These are phyloP conservation scores for Punctularia strigosozonata DNA, from an alignment of 768 basidiomycete species.

Conservation along the genomic window DNA sequence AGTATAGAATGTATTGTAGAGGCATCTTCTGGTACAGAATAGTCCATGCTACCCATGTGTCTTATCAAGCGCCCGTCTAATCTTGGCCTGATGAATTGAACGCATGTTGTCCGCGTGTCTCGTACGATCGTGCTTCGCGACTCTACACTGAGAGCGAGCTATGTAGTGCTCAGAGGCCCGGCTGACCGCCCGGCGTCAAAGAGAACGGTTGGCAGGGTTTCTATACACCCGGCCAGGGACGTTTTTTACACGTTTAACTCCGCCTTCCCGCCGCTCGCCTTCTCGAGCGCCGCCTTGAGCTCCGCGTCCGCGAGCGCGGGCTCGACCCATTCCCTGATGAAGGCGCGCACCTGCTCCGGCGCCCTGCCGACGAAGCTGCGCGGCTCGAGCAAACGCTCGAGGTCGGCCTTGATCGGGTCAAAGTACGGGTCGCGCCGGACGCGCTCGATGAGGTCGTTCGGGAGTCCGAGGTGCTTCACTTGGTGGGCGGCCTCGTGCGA, in stretches of 20 bases:
- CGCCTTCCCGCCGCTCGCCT: constrained; percentile 42
- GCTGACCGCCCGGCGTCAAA: too few relatives aligned
- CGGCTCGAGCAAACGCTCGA: constrained; percentile 76
- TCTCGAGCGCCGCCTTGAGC: constrained; percentile 37
- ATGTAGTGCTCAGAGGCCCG: too few relatives aligned
- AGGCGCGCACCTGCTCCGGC: constrained; percentile 87
- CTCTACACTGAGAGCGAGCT: too few relatives aligned
- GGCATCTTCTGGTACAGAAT: too few relatives aligned
- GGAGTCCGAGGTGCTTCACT: constrained; percentile 88
- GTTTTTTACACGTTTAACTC: constrained; percentile 43
- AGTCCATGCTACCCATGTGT: too few relatives aligned
- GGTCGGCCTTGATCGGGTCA: constrained; percentile 68
- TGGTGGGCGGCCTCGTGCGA: constrained; percentile 91
- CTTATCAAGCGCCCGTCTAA: too few relatives aligned
- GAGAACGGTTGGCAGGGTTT: too few relatives aligned
- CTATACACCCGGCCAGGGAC: too few relatives aligned
- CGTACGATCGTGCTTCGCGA: too few relatives aligned
- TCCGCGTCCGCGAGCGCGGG: constrained; percentile 65
- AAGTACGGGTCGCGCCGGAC: constrained; percentile 79
- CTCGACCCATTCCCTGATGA: constrained; percentile 76
- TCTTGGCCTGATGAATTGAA: too few relatives aligned
- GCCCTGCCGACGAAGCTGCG: constrained; percentile 87
- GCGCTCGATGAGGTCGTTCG: constrained; percentile 92
- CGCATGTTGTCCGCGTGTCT: too few relatives aligned
- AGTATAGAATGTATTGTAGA: too few relatives aligned